Evolutionary conservation across 805 yeast species (phyloP), one percentile per base, ranked within the genome.

Genomic region (Kluyveromyces starmeri): DNA sequence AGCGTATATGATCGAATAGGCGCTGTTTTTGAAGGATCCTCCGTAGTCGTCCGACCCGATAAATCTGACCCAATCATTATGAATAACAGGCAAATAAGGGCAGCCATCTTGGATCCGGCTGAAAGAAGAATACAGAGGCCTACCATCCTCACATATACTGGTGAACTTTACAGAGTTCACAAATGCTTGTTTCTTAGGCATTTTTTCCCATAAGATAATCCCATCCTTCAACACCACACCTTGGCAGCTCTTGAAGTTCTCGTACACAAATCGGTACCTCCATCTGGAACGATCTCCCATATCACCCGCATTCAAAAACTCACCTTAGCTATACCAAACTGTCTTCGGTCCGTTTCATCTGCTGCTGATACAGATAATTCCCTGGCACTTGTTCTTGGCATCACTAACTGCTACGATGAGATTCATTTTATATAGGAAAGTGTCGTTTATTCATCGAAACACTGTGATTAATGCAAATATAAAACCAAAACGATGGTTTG

Each of bases 1-100:
- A 0, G 83, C 69, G 48, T 76, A 75, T 1, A 80, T 59, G 24
- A 78, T 65, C 0, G 86, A 76, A 39, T 71, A 79, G 12, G 78
- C 64, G 31, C 80, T 68, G 49, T 70, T 71, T 13, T 67, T 55
- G 54, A 71, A 78, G 3, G 65, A 44, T 2, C 77, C 75, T 4
- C 58, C 53, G 40, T 55, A 48, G 3, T 51, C 45, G 16, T 53
- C 55, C 12, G 48, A 37, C 5, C 34, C 36, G 1, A 70, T 54
- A 43, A 57, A 76, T 10, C 40, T 39, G 1, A 46, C 14, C 88
- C 88, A 81, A 17, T 74, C 68, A 2, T 46, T 37, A 3, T 41
- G 44, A 11, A 73, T 62, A 1, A 63, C 19, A 1, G 47, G 38
- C n/a, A 48, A 33, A 28, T 48, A 51, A 6, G 80, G 80, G 5